These are phyloP conservation scores for Fusarium chuoi DNA, from an alignment of 2,329 filamentous ascomycete genomes.

Conservation along the genomic window DNA sequence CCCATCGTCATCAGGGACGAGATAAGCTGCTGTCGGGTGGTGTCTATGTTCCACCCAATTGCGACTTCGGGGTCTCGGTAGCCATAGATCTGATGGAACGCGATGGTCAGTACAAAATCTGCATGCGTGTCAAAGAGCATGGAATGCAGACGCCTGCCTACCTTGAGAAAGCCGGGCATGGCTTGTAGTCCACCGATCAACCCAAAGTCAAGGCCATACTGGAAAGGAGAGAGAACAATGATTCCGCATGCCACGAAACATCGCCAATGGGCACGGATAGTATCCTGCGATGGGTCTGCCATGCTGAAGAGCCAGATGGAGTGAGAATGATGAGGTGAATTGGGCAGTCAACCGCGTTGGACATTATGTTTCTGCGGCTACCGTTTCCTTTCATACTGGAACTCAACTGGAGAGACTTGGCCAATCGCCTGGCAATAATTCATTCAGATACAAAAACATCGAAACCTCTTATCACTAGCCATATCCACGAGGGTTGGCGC, in stretches of 20 bases:
- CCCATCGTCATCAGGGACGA: slow-evolving; percentile 40
- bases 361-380: background rate
- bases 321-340: background rate
- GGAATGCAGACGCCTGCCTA: background rate
- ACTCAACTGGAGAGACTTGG: background rate
- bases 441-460: background rate
- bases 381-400: background rate
- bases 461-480: background rate
- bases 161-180: slow-evolving; percentile 39
- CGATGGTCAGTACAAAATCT: background rate
- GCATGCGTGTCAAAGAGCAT: background rate
- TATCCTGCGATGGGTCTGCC: slow-evolving; percentile 19
- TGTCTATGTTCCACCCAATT: slow-evolving; percentile 41
- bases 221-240: slow-evolving; percentile 36
- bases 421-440: background rate
- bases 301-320: slow-evolving; percentile 1
- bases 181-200: slow-evolving; percentile 36
- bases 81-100: slow-evolving; percentile 23
- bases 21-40: slow-evolving; percentile 37
- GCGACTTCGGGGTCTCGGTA: slow-evolving; percentile 34
- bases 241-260: slow-evolving; percentile 37
- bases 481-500: background rate
- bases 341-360: background rate
- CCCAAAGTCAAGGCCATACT: slow-evolving; percentile 41
- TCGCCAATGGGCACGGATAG: slow-evolving; percentile 37